Conservation (phyloP, 2,329 filamentous ascomycete species). For the Blastomyces gilchristii region DNA sequence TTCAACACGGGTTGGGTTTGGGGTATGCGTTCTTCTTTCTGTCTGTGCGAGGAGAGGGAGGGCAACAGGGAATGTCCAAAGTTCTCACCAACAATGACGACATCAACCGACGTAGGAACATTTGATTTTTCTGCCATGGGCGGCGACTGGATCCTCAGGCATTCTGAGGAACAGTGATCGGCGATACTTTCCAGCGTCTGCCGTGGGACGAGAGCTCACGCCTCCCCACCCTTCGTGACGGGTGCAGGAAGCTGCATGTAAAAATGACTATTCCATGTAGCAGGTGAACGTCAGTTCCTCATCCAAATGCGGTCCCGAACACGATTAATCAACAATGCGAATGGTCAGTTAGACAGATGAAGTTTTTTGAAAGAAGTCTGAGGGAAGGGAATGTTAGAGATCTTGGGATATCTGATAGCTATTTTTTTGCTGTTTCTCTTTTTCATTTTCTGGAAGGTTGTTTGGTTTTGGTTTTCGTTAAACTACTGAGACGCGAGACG, state of each 20-base stretch:
- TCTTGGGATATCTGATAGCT: neutral
- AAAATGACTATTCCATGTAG: neutral
- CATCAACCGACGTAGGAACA: conserved; percentile 18
- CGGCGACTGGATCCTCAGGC: conserved; percentile 2
- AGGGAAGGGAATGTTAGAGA: too few relatives aligned
- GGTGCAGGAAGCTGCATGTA: neutral
- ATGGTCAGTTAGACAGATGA: neutral
- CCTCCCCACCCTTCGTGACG: neutral
- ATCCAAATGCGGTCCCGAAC: neutral
- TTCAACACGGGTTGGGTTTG: neutral
- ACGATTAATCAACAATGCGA: neutral
- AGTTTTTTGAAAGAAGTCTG: neutral
- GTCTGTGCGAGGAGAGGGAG: neutral
- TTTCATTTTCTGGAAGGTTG: too few relatives aligned
- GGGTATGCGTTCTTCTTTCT: neutral
- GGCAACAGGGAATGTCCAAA: neutral
- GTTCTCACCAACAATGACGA: conserved; percentile 24
- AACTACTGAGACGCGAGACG: too few relatives aligned
- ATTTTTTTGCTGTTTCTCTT: neutral
- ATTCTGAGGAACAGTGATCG: conserved; percentile 4
- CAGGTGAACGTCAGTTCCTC: neutral
- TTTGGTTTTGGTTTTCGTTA: too few relatives aligned
- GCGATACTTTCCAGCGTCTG: neutral
- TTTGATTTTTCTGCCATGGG: conserved; percentile 11
- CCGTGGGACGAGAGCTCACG: neutral